phyloP scores from a whole-genome alignment of 1,284 basidiomycete species.

The Fereydounia khargensis region DNA sequence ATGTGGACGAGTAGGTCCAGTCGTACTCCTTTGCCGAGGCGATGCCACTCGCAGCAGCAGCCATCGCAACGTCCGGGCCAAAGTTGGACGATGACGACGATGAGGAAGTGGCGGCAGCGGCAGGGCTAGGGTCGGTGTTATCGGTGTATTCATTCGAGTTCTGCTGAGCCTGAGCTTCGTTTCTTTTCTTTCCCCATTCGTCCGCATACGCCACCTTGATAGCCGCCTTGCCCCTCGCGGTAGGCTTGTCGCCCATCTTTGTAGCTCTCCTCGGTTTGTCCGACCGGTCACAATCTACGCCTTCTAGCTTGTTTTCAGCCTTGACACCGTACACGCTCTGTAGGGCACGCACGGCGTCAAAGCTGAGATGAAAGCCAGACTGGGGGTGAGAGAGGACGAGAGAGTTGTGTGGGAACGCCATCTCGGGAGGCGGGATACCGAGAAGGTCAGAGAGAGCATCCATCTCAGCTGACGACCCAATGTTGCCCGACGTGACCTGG shows the following conservation, averaged over 20 bases:
- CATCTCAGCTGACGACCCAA: slow-evolving; percentile 58
- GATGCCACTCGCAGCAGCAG: slow-evolving; percentile 25
- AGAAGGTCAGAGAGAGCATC: slow-evolving; percentile 68
- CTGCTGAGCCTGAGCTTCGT: slow-evolving; percentile 13
- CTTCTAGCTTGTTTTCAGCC: slow-evolving; percentile 66
- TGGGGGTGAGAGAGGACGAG: slow-evolving; percentile 65
- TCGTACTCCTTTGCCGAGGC: slow-evolving; percentile 66
- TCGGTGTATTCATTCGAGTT: not conserved
- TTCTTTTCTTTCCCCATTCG: slow-evolving; percentile 87
- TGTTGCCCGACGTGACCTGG: slow-evolving; percentile 39
- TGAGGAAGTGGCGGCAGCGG: not conserved
- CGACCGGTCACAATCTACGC: slow-evolving; percentile 55
- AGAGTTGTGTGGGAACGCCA: slow-evolving; percentile 88
- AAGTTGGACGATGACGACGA: slow-evolving; percentile 17
- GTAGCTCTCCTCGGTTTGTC: not conserved
- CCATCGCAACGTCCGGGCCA: slow-evolving; percentile 13
- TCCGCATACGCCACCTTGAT: slow-evolving; percentile 94
- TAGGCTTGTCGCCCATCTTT: slow-evolving; percentile 25
- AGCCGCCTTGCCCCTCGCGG: slow-evolving; percentile 57
- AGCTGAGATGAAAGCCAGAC: slow-evolving; percentile 69
- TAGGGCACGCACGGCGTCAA: slow-evolving; percentile 72
- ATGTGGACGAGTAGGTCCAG: slow-evolving; percentile 94
- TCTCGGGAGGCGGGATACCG: slow-evolving; percentile 84
- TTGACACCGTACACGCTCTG: slow-evolving; percentile 67
- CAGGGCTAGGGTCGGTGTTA: not conserved